Evolutionary conservation across 495 filamentous ascomycete genomes (phyloP), one percentile per base, ranked within the genome.

Genomic region (Penicillium subrubescens): DNA sequence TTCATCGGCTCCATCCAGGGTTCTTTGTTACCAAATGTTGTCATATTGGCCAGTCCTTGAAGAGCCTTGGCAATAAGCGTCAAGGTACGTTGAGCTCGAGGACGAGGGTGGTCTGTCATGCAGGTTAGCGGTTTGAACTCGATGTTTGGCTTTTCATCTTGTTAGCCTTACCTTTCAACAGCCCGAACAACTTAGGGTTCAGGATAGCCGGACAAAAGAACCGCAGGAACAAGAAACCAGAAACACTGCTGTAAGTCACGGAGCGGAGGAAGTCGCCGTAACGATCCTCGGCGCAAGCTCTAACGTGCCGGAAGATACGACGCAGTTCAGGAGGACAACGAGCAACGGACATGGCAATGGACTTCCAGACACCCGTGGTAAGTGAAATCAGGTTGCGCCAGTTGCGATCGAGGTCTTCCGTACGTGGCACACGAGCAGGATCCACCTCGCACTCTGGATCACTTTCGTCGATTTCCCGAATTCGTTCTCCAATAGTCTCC

Each of bases 1-100:
- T 97, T 99, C 96, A 98, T 98, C 5, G 92, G 92, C 76, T 96
- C 96, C 95, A 99, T 99, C 93, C 94, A 99, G 5, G 89, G 86
- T 75, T 98, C 95, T 74, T 98, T 98, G 70, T 89, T 91, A 60
- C 95, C 96, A 64, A 98, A 97, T 2, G 88, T 93, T 12, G 91
- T 91, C 79, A 97, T 87, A 71, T 97, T 98, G 21, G 94, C 95
- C 43, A 99, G 82, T 17, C 91, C 94, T 78, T 98, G 94, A n/a
- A 99, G 83, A 17, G 91, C 90, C 79, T 99, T 99, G 14, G 95
- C 92, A 66, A 98, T 92, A 52, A 99, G 86, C 0, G 94, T 98
- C 29, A 98, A 77, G 14, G 95, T 96, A 48, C 95, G 89, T 73
- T 97, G 93, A 34, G 96, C 93, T 57, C 89, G 88, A 51, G 88